Conservation (phyloP, 2,329 filamentous ascomycete genomes). For the Aureobasidium sp. region DNA sequence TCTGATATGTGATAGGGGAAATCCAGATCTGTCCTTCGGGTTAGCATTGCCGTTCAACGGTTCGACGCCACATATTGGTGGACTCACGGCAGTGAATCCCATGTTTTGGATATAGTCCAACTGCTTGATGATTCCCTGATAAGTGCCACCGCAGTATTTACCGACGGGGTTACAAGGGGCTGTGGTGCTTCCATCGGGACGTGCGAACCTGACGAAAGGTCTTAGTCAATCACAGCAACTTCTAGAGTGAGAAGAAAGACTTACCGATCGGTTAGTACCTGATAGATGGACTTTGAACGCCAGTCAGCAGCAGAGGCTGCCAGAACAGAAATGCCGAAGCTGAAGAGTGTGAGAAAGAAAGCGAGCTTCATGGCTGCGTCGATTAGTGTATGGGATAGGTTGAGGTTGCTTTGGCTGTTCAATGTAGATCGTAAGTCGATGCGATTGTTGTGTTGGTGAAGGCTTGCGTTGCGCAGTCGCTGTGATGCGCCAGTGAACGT, state of each 20-base stretch:
- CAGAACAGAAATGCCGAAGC: neutral
- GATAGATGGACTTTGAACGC: constrained; percentile 33
- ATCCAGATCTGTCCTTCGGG: constrained; percentile 35
- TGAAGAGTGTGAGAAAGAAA: neutral
- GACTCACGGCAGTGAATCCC: constrained; percentile 48
- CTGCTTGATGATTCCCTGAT: constrained; percentile 47
- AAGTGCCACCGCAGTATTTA: constrained; percentile 54
- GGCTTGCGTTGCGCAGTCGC: neutral
- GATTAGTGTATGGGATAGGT: neutral
- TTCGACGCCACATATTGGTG: neutral
- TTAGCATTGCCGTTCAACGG: constrained; percentile 2
- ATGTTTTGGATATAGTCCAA: constrained; percentile 56
- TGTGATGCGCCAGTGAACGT: neutral
- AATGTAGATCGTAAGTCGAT: neutral
- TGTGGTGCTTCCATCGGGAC: constrained; percentile 30
- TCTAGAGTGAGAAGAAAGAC: neutral
- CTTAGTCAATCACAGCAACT: neutral
- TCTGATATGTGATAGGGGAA: constrained; percentile 44
- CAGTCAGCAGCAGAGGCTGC: constrained; percentile 24
- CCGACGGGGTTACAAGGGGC: constrained; percentile 28
- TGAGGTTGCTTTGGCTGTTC: neutral
- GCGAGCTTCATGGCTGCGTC: neutral
- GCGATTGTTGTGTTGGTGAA: neutral
- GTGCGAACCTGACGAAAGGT: constrained; percentile 25
- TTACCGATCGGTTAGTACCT: constrained; percentile 33